phyloP scores from a whole-genome alignment of 73 alveolate species.

The Paraurostyla sp. region DNA sequence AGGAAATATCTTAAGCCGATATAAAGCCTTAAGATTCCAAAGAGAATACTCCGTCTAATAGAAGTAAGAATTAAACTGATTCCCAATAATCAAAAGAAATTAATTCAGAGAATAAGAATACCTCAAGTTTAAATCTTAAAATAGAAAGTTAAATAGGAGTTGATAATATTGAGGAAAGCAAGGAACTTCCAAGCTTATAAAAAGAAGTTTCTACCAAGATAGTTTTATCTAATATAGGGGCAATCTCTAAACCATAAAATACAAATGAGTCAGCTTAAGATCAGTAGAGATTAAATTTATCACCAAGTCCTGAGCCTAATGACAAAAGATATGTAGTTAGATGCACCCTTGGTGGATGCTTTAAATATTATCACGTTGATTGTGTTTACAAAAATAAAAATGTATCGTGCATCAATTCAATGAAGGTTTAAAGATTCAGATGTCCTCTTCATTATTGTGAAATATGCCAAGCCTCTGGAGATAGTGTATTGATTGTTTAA shows the following conservation, averaged over 20 bases:
- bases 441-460: constrained; percentile 82
- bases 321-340: constrained; percentile 57
- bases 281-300: background rate
- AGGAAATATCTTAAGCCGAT: no score
- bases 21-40: no score
- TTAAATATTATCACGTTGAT: constrained; percentile 70
- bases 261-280: no score
- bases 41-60: no score
- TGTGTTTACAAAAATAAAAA: constrained; percentile 63
- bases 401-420: constrained; percentile 60
- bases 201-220: constrained; percentile 1
- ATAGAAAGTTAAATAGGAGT: no score
- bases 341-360: constrained; percentile 74
- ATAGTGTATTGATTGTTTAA: constrained; percentile 67
- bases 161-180: background rate
- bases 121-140: no score
- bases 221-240: background rate
- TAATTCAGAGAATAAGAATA: no score
- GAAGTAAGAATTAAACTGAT: no score
- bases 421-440: constrained; percentile 65
- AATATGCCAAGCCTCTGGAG: constrained; percentile 73
- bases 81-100: no score
- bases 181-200: background rate
- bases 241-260: background rate
- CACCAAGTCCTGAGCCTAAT: constrained; percentile 57